Evolutionary conservation across 1,284 basidiomycete genomes (phyloP).

Genomic region (Cystobasidium pallidum): DNA sequence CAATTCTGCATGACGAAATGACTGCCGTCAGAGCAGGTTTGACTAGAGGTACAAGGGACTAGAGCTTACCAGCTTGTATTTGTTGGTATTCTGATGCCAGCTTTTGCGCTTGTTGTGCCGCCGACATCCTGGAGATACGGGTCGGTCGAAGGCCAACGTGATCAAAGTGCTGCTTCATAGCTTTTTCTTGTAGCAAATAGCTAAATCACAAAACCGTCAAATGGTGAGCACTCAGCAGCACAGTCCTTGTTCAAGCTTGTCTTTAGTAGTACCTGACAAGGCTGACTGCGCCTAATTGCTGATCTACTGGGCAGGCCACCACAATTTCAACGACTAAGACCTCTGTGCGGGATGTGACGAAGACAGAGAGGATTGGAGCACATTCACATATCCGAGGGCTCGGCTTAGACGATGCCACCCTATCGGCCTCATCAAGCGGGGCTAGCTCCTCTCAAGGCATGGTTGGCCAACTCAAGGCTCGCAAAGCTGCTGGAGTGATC

Average conservation of each 20-base stretch:
- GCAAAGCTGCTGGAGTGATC: constrained; percentile 95
- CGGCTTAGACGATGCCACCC: constrained; percentile 80
- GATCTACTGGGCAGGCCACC: constrained; percentile 53
- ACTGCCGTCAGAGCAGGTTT: not conserved
- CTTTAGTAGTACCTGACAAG: not conserved
- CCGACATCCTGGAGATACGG: constrained; percentile 18
- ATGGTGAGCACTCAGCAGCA: not conserved
- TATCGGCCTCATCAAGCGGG: constrained; percentile 66
- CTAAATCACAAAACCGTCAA: not conserved
- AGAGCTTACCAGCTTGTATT: constrained; percentile 64
- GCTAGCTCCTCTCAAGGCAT: constrained; percentile 70
- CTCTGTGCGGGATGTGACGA: constrained; percentile 78
- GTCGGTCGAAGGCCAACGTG: constrained; percentile 6
- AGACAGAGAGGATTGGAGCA: constrained; percentile 96
- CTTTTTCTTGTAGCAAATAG: constrained; percentile 8
- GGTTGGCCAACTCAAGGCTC: constrained; percentile 92
- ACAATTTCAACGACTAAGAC: constrained; percentile 58
- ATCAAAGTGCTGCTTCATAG: not conserved
- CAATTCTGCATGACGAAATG: constrained; percentile 61
- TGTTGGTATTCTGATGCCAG: constrained; percentile 70
- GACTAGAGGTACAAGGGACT: constrained; percentile 1
- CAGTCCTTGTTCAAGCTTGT: not conserved
- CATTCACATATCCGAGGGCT: constrained; percentile 96
- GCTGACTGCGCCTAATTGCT: not conserved
- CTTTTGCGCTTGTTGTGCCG: constrained; percentile 28